These are phyloP conservation scores for Suillus decipiens DNA, from an alignment of 768 basidiomycete species.

Conservation along the genomic window DNA sequence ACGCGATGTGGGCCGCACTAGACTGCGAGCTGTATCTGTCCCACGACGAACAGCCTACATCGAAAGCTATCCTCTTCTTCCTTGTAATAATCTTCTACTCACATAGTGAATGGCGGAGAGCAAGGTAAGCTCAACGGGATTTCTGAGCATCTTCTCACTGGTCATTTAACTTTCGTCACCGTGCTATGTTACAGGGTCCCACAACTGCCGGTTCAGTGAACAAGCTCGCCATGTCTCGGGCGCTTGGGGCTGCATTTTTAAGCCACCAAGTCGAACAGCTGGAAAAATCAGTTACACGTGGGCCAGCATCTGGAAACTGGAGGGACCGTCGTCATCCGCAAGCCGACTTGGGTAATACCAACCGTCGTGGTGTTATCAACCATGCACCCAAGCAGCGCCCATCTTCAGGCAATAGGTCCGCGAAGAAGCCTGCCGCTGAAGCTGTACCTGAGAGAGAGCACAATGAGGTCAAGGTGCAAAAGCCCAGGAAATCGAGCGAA, in stretches of 20 bases:
- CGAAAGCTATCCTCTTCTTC: conserved; percentile 2
- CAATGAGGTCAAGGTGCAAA: conserved; percentile 18
- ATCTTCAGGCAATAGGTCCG: conserved; percentile 19
- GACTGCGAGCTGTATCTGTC: background rate
- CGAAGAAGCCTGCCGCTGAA: conserved; percentile 26
- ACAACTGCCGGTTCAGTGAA: conserved; percentile 38
- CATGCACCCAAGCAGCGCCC: conserved; percentile 28
- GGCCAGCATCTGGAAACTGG: conserved; percentile 61
- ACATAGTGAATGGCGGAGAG: conserved; percentile 8
- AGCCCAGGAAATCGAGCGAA: conserved; percentile 25
- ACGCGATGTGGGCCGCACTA: conserved; percentile 3
- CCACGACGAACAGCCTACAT: conserved; percentile 1
- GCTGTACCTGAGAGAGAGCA: conserved; percentile 21
- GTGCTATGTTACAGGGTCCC: conserved; percentile 19
- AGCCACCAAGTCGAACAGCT: conserved; percentile 88
- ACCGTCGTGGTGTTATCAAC: conserved; percentile 21
- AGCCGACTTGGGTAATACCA: conserved; percentile 17
- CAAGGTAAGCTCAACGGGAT: conserved; percentile 2
- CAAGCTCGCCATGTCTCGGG: conserved; percentile 82
- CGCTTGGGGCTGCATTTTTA: conserved; percentile 84
- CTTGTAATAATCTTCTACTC: background rate
- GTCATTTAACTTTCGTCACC: background rate
- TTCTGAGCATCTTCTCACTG: background rate
- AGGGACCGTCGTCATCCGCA: conserved; percentile 45
- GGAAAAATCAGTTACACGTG: conserved; percentile 68